Conservation (phyloP, 139 green algal genomes). For the Chlorella sp. region DNA sequence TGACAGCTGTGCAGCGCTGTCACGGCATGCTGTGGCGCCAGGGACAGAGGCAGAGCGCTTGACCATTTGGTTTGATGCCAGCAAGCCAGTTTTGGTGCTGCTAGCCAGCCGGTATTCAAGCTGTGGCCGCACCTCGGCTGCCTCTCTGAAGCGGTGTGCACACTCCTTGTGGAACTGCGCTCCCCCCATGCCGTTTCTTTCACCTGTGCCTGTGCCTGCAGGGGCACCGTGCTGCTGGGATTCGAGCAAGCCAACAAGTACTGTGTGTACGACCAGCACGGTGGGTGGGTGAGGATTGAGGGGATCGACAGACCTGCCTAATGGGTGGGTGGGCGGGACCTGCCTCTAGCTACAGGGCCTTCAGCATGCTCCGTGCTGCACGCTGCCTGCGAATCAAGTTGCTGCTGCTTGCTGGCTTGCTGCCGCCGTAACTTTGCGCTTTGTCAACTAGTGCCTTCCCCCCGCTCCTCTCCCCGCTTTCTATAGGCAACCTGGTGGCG, state of each 20-base stretch:
- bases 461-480: too few species aligned
- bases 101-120: too few species aligned
- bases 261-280: constrained; percentile 73
- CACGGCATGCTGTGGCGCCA: background rate
- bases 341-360: background rate
- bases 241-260: constrained; percentile 86
- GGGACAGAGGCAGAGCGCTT: background rate
- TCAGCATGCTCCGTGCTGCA: background rate
- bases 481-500: constrained; percentile 61
- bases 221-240: constrained; percentile 87
- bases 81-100: background rate
- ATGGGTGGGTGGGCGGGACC: too few species aligned
- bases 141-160: background rate
- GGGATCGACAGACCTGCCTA: background rate
- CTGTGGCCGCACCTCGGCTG: background rate
- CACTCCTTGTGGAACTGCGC: too few species aligned
- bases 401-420: background rate
- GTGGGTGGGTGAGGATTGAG: background rate
- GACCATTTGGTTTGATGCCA: background rate
- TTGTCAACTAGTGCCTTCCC: too few species aligned
- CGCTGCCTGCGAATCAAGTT: too few species aligned
- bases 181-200: background rate
- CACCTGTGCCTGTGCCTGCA: constrained; percentile 32
- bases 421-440: background rate
- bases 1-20: background rate